Evolutionary conservation across 2,329 filamentous ascomycete genomes (phyloP).

Genomic region (Penicillium sp.): DNA sequence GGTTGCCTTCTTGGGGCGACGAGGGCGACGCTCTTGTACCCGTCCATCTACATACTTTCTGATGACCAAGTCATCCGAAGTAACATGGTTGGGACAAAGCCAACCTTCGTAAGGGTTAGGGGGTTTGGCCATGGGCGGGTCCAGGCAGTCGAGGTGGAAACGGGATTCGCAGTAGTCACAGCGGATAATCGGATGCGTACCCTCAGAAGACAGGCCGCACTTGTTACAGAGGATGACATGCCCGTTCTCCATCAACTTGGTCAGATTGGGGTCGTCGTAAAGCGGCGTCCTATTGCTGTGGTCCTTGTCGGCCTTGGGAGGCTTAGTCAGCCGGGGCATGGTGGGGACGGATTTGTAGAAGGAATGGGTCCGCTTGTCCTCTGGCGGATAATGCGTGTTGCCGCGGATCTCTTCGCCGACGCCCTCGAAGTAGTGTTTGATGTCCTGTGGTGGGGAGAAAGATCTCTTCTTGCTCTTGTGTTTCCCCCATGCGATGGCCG

Average conservation of each 20-base stretch:
- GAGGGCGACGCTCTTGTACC: constrained; percentile 40
- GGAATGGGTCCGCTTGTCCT: constrained; percentile 15
- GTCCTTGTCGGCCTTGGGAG: constrained; percentile 13
- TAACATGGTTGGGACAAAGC: constrained; percentile 86
- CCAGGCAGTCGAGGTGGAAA: constrained; percentile 93
- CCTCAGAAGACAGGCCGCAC: constrained; percentile 70
- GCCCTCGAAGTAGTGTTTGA: constrained; percentile 78
- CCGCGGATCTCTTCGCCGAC: constrained; percentile 82
- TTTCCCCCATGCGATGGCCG: constrained; percentile 67
- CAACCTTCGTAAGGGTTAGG: constrained; percentile 74
- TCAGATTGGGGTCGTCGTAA: constrained; percentile 36
- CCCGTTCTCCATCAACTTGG: constrained; percentile 70
- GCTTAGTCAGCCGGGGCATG: constrained; percentile 31
- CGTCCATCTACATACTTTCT: constrained; percentile 60
- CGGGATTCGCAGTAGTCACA: constrained; percentile 81
- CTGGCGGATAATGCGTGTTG: constrained; percentile 46
- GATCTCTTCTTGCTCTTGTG: constrained; percentile 68
- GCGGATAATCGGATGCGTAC: constrained; percentile 74
- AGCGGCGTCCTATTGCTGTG: constrained; percentile 11
- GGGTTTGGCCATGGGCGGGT: constrained; percentile 79
- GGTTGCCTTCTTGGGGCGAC: constrained; percentile 32
- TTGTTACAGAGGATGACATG: constrained; percentile 76
- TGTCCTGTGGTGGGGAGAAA: constrained; percentile 70
- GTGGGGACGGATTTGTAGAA: constrained; percentile 26
- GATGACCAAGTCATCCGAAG: constrained; percentile 65